phyloP scores from a whole-genome alignment of 1,284 basidiomycete genomes.

The Bothia castanella region DNA sequence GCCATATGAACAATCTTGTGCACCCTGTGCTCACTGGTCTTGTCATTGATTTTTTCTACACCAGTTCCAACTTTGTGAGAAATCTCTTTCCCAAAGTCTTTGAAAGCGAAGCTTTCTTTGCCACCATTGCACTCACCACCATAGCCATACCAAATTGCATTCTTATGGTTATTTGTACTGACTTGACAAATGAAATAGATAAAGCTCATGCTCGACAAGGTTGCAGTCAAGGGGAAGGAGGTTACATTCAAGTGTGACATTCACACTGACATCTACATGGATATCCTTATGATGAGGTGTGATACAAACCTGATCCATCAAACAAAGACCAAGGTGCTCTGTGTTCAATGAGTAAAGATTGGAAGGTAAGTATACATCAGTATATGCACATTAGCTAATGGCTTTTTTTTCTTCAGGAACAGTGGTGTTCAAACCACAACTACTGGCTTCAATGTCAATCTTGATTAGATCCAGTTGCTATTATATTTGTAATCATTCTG shows the following conservation, averaged over 20 bases:
- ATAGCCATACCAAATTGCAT: neutral
- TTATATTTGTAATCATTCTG: neutral
- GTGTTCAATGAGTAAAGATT: neutral
- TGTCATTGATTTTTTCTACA: neutral
- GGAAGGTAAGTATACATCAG: neutral
- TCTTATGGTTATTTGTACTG: neutral
- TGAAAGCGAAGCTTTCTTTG: neutral
- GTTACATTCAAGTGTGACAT: slow-evolving; percentile 10
- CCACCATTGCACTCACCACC: neutral
- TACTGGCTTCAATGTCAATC: slow-evolving; percentile 1
- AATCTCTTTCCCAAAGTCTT: neutral
- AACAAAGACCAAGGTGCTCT: slow-evolving; percentile 5
- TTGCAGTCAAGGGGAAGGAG: neutral
- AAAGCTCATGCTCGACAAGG: neutral
- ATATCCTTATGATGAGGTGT: slow-evolving; percentile 9
- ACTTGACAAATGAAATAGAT: neutral
- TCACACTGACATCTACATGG: slow-evolving; percentile 1
- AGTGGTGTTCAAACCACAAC: neutral
- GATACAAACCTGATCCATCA: slow-evolving; percentile 2
- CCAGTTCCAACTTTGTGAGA: neutral
- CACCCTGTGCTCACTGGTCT: neutral
- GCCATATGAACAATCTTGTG: neutral
- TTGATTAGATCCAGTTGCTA: slow-evolving; percentile 3
- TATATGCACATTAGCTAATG: neutral
- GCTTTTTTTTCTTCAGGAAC: neutral